A percentile compares a stretch with the other conserved stretches of the same genome.
These are phyloP conservation scores for Ettlia oleoabundans DNA, from an alignment of 139 green algal genomes.

Conservation along the genomic window DNA sequence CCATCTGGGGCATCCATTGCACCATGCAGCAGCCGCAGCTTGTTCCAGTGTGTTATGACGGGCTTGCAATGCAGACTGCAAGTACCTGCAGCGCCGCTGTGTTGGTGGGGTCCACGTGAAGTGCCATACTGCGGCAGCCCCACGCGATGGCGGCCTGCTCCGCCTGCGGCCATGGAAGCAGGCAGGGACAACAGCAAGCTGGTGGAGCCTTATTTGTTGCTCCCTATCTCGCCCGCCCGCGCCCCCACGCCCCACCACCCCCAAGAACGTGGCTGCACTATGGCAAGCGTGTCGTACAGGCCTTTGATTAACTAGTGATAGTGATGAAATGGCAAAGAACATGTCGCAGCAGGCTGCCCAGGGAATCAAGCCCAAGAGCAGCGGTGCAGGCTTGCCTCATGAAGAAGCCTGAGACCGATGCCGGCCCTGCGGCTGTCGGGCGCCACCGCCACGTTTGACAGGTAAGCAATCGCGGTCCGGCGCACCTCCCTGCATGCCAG, in stretches of 20 bases:
- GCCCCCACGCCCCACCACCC: no score
- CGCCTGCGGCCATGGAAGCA: constrained; percentile 15
- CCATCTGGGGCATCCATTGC: no score
- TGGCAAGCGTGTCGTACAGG: no score
- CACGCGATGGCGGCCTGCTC: constrained; percentile 53
- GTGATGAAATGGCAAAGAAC: no score
- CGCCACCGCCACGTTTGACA: constrained; percentile 63
- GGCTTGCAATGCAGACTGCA: background rate
- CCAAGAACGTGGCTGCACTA: background rate
- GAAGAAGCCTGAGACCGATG: constrained; percentile 49
- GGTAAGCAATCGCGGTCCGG: constrained; percentile 46
- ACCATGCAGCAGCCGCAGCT: no score
- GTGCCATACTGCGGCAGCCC: constrained; percentile 48
- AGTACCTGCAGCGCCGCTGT: constrained; percentile 27
- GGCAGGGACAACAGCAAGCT: background rate
- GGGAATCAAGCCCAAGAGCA: no score
- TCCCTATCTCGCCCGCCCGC: no score
- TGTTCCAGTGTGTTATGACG: background rate
- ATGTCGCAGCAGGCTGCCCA: no score
- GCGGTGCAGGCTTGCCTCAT: background rate
- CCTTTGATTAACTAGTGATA: no score
- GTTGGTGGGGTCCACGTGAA: constrained; percentile 48
- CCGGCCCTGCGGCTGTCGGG: constrained; percentile 43
- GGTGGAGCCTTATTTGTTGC: no score
- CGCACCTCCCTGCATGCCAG: constrained; percentile 5